Evolutionary conservation across 129 eudicot species (phyloP), one percentile per base, ranked within the genome.

Genomic region (Rutidosis leptorrhynchoides): DNA sequence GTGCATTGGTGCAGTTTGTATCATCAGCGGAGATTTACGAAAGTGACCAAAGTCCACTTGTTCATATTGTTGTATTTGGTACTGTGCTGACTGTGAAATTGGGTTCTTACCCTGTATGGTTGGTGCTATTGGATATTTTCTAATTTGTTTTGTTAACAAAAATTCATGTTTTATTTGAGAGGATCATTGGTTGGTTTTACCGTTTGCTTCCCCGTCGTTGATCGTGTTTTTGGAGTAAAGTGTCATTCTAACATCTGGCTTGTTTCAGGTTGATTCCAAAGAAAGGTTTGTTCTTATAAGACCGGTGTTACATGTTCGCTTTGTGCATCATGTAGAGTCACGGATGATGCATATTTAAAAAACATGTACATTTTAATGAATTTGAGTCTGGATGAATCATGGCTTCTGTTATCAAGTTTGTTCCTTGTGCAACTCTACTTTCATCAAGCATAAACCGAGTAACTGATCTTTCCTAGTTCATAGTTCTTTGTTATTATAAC

Each of bases 141-240:
- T 40, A 7, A 4, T 3, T 5, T 12, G 45, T 5, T 40, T 40
- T 12, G 46, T 40, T 67, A 57, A 59, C 14, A 58, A 22, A n/a
- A 54, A 2, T 7, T 5, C 23, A 29, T 48, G 33, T 70, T 71
- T 30, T 61, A 30, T 46, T 61, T 8, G 79, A 65, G 78, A 74
- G 90, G 90, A 72, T 78, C 86, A 95, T 64, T 79, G 79, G 86
- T 23, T 17, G 12, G 21, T 48, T 49, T 17, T 4, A 11, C 55
- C 7, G 24, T 11, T 49, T 49, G 23, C 16, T 37, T 16, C 1
- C n/a, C 16, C 12, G n/a, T 40, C 3, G 46, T 40, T 40, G 46
- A 40, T 40, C 12, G 46, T 40, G 46, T 40, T 40, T 1, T 16
- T 40, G 16, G 46, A 2, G 46, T 11, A 40, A 40, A 5, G 16